Conservation (phyloP, 768 basidiomycete genomes). For the Podaxis mareebaensis region DNA sequence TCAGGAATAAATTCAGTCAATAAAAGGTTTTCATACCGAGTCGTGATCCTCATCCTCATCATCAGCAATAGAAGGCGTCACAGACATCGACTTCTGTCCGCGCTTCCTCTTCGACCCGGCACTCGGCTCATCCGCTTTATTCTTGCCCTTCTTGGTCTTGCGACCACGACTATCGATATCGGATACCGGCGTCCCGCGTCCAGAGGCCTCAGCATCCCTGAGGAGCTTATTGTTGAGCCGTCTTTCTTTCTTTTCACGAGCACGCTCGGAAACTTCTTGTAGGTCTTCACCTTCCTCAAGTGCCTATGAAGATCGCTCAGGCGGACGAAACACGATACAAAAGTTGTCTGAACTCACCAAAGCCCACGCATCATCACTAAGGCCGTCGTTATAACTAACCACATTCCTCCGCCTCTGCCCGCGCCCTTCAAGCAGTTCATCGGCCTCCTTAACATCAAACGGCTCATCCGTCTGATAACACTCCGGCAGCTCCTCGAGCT, state of each 20-base stretch:
- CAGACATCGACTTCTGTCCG: slow-evolving; percentile 69
- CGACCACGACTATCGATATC: slow-evolving; percentile 62
- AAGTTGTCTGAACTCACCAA: slow-evolving; percentile 47
- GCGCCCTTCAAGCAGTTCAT: slow-evolving; percentile 73
- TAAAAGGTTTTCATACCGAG: slow-evolving; percentile 42
- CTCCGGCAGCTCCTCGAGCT: slow-evolving; percentile 87
- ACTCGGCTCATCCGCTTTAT: slow-evolving; percentile 53
- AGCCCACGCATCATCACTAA: slow-evolving; percentile 93
- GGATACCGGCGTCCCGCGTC: slow-evolving; percentile 63
- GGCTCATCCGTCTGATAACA: slow-evolving; percentile 88
- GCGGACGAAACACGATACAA: not conserved
- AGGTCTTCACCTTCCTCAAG: slow-evolving; percentile 82
- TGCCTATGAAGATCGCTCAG: slow-evolving; percentile 41
- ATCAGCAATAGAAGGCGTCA: slow-evolving; percentile 75
- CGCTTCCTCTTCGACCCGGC: slow-evolving; percentile 76
- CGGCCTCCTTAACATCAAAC: slow-evolving; percentile 63
- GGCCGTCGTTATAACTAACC: slow-evolving; percentile 91
- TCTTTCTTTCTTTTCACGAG: slow-evolving; percentile 65
- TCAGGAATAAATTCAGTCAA: not conserved
- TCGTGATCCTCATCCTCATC: slow-evolving; percentile 81
- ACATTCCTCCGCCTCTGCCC: slow-evolving; percentile 82
- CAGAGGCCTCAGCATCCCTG: slow-evolving; percentile 60
- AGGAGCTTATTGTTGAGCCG: slow-evolving; percentile 59
- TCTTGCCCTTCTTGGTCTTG: slow-evolving; percentile 67
- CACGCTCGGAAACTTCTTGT: slow-evolving; percentile 67